Conservation (phyloP, 2,329 filamentous ascomycete genomes). For the Podosphaera fusca region DNA sequence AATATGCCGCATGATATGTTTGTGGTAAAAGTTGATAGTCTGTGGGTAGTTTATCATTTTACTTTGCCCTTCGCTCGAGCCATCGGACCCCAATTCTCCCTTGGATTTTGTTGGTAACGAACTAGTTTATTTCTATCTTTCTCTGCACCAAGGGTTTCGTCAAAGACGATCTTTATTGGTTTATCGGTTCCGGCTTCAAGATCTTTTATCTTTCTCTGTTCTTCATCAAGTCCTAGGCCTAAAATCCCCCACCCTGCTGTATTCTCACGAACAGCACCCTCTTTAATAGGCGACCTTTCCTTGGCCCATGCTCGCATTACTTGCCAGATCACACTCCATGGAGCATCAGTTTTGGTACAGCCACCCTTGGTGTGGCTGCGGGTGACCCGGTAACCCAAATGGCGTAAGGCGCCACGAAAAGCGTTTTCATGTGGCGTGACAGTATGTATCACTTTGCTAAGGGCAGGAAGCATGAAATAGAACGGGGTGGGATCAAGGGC, state of each 20-base stretch:
- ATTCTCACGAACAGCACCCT: conserved; percentile 42
- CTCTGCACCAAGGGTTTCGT: conserved; percentile 55
- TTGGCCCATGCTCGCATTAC: conserved; percentile 80
- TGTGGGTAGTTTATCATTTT: not conserved
- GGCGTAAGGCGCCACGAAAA: conserved; percentile 57
- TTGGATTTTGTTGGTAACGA: conserved; percentile 74
- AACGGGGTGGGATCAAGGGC: conserved; percentile 57
- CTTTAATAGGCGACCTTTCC: conserved; percentile 58
- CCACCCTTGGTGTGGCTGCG: conserved; percentile 77
- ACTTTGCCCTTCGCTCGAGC: conserved; percentile 13
- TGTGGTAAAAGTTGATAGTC: not conserved
- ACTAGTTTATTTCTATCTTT: conserved; percentile 45
- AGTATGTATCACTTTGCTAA: conserved; percentile 60
- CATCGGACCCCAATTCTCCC: conserved; percentile 75
- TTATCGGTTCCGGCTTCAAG: conserved; percentile 8
- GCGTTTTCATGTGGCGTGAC: conserved; percentile 56
- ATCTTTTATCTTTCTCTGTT: conserved; percentile 15
- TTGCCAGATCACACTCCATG: conserved; percentile 78
- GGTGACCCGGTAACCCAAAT: conserved; percentile 61
- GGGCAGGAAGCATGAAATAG: conserved; percentile 54
- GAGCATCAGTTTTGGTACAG: conserved; percentile 81
- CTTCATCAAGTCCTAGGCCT: conserved; percentile 11
- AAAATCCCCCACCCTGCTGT: conserved; percentile 52
- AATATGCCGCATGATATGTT: too few relatives aligned
- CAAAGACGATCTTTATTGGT: conserved; percentile 37